Evolutionary conservation across 2,329 filamentous ascomycete genomes (phyloP).

Genomic region (Alternaria postmessia): DNA sequence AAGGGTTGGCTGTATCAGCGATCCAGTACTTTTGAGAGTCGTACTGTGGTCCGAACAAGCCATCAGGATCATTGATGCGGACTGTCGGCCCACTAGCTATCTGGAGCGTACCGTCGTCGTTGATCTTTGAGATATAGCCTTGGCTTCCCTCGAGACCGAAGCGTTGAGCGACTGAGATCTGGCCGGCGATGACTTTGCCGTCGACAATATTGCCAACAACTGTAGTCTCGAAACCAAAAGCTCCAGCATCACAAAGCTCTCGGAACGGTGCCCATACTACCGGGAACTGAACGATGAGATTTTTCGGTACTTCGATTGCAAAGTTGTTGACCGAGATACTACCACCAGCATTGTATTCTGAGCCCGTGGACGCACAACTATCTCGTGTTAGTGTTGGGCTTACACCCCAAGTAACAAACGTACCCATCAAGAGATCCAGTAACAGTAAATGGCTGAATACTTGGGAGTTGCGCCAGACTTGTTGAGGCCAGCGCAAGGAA

Average conservation of each 20-base stretch:
- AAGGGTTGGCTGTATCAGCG: constrained; percentile 60
- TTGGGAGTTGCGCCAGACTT: constrained; percentile 31
- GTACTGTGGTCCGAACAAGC: constrained; percentile 47
- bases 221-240: constrained; percentile 35
- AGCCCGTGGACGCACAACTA: constrained; percentile 30
- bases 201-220: constrained; percentile 53
- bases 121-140: constrained; percentile 50
- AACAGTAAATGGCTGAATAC: constrained; percentile 35
- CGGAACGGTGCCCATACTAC: constrained; percentile 56
- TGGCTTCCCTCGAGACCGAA: constrained; percentile 47
- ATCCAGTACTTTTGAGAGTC: constrained; percentile 53
- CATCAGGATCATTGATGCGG: constrained; percentile 58
- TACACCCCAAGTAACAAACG: constrained; percentile 1
- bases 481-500: constrained; percentile 30
- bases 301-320: constrained; percentile 58
- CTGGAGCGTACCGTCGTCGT: constrained; percentile 47
- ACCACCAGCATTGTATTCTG: constrained; percentile 57
- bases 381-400: constrained; percentile 1
- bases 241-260: constrained; percentile 36
- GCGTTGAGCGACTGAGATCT: constrained; percentile 49
- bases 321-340: constrained; percentile 57
- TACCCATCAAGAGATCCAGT: constrained; percentile 42
- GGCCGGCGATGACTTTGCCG: constrained; percentile 50
- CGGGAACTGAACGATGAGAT: constrained; percentile 60
- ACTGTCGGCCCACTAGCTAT: constrained; percentile 50